Evolutionary conservation across 1,284 basidiomycete genomes (phyloP).

Genomic region (Serendipita sp.): DNA sequence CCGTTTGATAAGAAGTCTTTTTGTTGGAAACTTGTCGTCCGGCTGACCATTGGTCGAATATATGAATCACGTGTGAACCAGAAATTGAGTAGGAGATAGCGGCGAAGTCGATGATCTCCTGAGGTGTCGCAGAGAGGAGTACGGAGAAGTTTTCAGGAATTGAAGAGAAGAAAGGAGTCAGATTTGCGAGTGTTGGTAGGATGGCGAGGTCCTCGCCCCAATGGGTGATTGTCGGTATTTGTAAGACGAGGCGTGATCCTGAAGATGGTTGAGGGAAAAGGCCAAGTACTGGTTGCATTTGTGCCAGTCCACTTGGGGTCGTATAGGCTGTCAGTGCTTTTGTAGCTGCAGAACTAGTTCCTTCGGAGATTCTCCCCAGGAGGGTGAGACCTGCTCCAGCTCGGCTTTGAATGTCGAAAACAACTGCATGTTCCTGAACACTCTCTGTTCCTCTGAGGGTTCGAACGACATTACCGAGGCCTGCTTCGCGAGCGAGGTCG

Average conservation of each 20-base stretch:
- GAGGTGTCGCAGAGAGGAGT: conserved; percentile 66
- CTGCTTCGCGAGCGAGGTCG: conserved; percentile 64
- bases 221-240: conserved; percentile 59
- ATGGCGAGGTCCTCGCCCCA: conserved; percentile 52
- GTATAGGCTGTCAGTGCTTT: conserved; percentile 60
- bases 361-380: conserved; percentile 61
- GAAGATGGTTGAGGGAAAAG: conserved; percentile 47
- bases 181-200: conserved; percentile 54
- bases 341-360: conserved; percentile 50
- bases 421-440: conserved; percentile 41
- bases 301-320: conserved; percentile 57
- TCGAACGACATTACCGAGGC: conserved; percentile 59
- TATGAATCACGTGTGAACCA: conserved; percentile 52
- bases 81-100: conserved; percentile 49
- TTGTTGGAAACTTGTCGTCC: conserved; percentile 40
- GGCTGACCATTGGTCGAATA: conserved; percentile 63
- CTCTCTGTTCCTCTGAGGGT: conserved; percentile 33
- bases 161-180: conserved; percentile 44
- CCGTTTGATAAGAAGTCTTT: conserved; percentile 26
- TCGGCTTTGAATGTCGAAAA: conserved; percentile 57
- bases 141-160: conserved; percentile 62
- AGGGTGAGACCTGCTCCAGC: conserved; percentile 74
- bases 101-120: conserved; percentile 64
- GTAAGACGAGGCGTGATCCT: conserved; percentile 55
- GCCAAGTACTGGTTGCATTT: conserved; percentile 60